Evolutionary conservation across 1,139 yeast genomes (phyloP).

Genomic region (Suhomyces chickasaworum): DNA sequence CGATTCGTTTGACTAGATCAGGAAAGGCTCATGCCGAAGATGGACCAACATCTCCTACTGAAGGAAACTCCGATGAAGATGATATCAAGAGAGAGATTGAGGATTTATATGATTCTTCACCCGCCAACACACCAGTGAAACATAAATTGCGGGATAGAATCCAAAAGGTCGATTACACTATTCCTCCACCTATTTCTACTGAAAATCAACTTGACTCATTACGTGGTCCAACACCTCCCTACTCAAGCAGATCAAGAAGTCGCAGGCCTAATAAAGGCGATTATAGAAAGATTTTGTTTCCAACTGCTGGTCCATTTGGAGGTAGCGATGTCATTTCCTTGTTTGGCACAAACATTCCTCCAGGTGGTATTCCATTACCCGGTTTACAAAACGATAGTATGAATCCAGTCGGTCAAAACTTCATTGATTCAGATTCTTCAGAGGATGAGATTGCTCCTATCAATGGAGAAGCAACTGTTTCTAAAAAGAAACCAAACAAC

Average conservation of each 20-base stretch:
- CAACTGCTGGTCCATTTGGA: constrained; percentile 98
- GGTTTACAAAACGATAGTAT: constrained; percentile 36
- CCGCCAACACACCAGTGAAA: constrained; percentile 50
- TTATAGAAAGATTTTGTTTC: constrained; percentile 66
- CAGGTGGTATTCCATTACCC: constrained; percentile 48
- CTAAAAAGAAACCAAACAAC: constrained; percentile 27
- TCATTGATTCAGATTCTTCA: constrained; percentile 68
- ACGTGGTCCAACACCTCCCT: constrained; percentile 20
- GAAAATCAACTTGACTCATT: constrained; percentile 37
- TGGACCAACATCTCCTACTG: constrained; percentile 24
- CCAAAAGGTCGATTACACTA: constrained; percentile 70
- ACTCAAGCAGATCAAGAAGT: constrained; percentile 27
- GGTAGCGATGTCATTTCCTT: constrained; percentile 83
- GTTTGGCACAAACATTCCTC: constrained; percentile 67
- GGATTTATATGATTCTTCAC: constrained; percentile 55
- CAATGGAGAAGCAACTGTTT: constrained; percentile 40
- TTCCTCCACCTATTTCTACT: constrained; percentile 78
- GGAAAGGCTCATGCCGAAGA: constrained; percentile 16
- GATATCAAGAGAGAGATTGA: constrained; percentile 53
- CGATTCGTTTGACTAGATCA: constrained; percentile 21
- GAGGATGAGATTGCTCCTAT: constrained; percentile 57
- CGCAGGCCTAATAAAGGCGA: constrained; percentile 40
- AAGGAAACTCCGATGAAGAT: constrained; percentile 25
- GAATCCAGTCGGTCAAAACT: constrained; percentile 54
- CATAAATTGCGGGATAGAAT: constrained; percentile 78